These are phyloP conservation scores for Cutaneotrichosporon dermatis DNA, from an alignment of 1,284 basidiomycete species.

Conservation along the genomic window DNA sequence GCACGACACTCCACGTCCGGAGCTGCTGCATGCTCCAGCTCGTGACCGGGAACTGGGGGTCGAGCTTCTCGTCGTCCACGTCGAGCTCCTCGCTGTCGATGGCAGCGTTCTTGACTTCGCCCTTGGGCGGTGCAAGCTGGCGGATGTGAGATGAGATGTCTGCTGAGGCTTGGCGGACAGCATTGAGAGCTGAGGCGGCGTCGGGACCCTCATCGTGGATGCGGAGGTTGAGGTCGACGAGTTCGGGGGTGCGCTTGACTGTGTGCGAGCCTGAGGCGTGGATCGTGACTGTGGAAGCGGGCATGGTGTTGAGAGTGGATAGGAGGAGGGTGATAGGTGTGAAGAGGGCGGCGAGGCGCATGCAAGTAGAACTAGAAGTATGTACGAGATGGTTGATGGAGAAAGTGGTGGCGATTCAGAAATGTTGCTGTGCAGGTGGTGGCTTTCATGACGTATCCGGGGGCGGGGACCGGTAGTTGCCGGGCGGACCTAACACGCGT, in stretches of 20 bases:
- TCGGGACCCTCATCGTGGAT: slow-evolving; percentile 1
- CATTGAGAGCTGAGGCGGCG: not conserved
- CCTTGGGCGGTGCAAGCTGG: slow-evolving; percentile 3
- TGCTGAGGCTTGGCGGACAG: not conserved
- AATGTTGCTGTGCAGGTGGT: too few relatives aligned
- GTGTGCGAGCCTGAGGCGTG: not conserved
- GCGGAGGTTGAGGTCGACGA: slow-evolving; percentile 3
- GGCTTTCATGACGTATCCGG: too few relatives aligned
- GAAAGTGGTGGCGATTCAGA: too few relatives aligned
- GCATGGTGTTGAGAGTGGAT: not conserved
- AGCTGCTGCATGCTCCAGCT: slow-evolving; percentile 16
- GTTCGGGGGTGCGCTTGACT: slow-evolving; percentile 10
- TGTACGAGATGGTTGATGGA: too few relatives aligned
- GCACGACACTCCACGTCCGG: not conserved
- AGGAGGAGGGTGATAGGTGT: not conserved
- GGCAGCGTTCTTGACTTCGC: not conserved
- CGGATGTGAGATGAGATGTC: not conserved
- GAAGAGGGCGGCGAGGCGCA: too few relatives aligned
- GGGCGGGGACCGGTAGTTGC: too few relatives aligned
- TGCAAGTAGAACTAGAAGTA: too few relatives aligned
- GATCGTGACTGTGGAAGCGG: not conserved
- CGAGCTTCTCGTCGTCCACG: slow-evolving; percentile 2
- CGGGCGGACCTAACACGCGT: too few relatives aligned
- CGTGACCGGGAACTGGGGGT: slow-evolving; percentile 12
- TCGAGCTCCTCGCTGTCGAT: slow-evolving; percentile 10